These are phyloP conservation scores for Miscanthus lutarioriparius DNA, from an alignment of 176 grass and related monocot genomes.

Conservation along the genomic window DNA sequence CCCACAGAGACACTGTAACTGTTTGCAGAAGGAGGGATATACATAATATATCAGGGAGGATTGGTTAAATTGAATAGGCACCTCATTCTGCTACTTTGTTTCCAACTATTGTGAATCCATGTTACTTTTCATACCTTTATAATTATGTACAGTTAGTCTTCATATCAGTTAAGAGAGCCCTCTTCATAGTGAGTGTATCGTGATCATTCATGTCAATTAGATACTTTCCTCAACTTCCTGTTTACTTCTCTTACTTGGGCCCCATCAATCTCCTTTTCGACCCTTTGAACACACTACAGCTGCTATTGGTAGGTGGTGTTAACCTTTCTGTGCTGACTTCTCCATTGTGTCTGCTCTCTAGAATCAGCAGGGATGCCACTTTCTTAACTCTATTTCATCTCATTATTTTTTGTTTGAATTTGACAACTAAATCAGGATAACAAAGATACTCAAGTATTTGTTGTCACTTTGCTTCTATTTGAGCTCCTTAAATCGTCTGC, in stretches of 20 bases:
- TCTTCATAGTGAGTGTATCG: not conserved
- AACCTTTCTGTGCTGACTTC: not conserved
- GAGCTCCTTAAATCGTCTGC: constrained; percentile 12
- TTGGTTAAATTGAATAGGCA: not conserved
- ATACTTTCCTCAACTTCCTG: not conserved
- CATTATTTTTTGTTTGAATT: not conserved
- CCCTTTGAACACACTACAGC: not conserved
- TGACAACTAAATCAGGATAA: not conserved
- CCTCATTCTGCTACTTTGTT: not conserved
- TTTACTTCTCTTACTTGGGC: constrained; percentile 2
- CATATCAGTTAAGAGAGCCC: not conserved
- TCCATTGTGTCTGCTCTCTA: constrained; percentile 2
- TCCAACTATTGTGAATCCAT: not conserved
- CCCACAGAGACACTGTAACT: not conserved
- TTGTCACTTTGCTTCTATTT: constrained; percentile 13
- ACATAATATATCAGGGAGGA: not conserved
- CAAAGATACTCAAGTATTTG: constrained; percentile 5
- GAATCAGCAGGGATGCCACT: constrained; percentile 1
- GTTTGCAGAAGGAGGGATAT: not conserved
- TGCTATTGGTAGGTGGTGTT: not conserved
- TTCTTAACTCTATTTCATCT: constrained; percentile 2
- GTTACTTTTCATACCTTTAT: not conserved
- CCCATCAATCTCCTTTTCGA: not conserved
- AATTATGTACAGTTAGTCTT: not conserved
- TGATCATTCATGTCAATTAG: not conserved